phyloP scores from a whole-genome alignment of 495 filamentous ascomycete species.

The Podospora conica region DNA sequence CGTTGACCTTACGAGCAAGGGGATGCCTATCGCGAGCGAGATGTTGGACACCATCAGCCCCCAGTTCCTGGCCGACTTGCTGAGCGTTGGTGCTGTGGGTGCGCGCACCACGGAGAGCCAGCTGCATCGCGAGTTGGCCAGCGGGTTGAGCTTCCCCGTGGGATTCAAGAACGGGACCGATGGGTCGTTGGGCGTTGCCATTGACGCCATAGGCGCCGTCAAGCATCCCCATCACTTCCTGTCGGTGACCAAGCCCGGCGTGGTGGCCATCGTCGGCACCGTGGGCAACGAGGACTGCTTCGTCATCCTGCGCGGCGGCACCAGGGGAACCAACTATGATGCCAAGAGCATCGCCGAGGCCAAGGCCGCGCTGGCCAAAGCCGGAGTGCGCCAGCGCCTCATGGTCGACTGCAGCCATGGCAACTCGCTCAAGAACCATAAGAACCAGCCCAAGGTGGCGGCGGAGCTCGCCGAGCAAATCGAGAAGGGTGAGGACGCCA shows the following conservation, averaged over 20 bases:
- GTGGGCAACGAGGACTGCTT: slow-evolving; percentile 97
- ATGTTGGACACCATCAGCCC: slow-evolving; percentile 99
- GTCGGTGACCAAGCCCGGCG: slow-evolving; percentile 94
- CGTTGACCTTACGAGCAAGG: slow-evolving; percentile 85
- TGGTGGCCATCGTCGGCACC: slow-evolving; percentile 93
- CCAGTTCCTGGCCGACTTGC: slow-evolving; percentile 91
- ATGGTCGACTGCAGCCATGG: slow-evolving; percentile 99
- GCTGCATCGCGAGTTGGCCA: slow-evolving; percentile 90
- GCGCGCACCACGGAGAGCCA: slow-evolving; percentile 95
- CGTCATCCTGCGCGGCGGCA: slow-evolving; percentile 92
- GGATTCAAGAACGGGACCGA: slow-evolving; percentile 99
- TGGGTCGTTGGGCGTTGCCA: slow-evolving; percentile 79
- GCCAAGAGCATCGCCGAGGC: slow-evolving; percentile 60
- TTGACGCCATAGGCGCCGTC: slow-evolving; percentile 95
- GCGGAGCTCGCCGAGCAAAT: slow-evolving; percentile 77
- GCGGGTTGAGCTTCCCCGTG: slow-evolving; percentile 90
- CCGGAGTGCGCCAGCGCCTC: slow-evolving; percentile 53
- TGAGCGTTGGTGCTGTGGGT: slow-evolving; percentile 88
- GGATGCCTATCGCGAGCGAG: slow-evolving; percentile 97
- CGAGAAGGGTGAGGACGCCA: slow-evolving; percentile 70
- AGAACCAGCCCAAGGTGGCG: slow-evolving; percentile 95
- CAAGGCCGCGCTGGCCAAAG: slow-evolving; percentile 28
- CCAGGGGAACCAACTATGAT: slow-evolving; percentile 91
- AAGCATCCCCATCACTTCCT: slow-evolving; percentile 95
- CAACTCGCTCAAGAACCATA: slow-evolving; percentile 94